phyloP scores from a whole-genome alignment of 441 rosid genomes.

The Euphorbia celastroides region DNA sequence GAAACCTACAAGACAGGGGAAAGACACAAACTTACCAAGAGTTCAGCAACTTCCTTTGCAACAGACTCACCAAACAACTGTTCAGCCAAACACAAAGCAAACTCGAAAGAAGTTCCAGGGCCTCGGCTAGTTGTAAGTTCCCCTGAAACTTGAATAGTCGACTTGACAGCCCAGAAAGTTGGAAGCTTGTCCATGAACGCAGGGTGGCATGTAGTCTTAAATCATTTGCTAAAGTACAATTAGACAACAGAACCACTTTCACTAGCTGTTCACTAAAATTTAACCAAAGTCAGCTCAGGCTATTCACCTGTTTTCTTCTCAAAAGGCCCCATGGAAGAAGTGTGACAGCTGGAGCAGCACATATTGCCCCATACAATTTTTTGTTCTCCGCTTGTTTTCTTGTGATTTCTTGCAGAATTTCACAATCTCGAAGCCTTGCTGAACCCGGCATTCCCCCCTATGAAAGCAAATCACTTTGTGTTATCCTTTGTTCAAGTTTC shows the following conservation, averaged over 20 bases:
- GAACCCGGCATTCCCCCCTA: constrained; percentile 99
- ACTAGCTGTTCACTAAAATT: constrained; percentile 6
- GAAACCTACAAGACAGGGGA: no score
- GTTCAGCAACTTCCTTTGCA: constrained; percentile 59
- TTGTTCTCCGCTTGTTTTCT: constrained; percentile 70
- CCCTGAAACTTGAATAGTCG: constrained; percentile 75
- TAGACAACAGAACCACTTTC: constrained; percentile 35
- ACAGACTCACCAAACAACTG: constrained; percentile 77
- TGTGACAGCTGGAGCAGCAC: constrained; percentile 90
- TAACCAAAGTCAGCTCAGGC: constrained; percentile 9
- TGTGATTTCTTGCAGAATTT: constrained; percentile 52
- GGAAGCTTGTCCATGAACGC: constrained; percentile 84
- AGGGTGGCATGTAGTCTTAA: constrained; percentile 90
- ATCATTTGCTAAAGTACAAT: constrained; percentile 44
- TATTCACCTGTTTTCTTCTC: constrained; percentile 55
- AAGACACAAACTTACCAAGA: constrained; percentile 52
- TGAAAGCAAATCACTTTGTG: constrained; percentile 17
- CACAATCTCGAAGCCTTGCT: constrained; percentile 74
- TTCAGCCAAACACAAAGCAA: constrained; percentile 71
- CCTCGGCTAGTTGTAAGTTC: constrained; percentile 96
- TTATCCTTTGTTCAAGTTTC: no score
- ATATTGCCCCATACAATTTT: constrained; percentile 82
- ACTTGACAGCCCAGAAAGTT: constrained; percentile 83
- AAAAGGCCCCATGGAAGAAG: constrained; percentile 98
- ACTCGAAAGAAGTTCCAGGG: constrained; percentile 84